These are phyloP conservation scores for Tricholoma saponaceum DNA, from an alignment of 768 basidiomycete genomes.

Conservation along the genomic window DNA sequence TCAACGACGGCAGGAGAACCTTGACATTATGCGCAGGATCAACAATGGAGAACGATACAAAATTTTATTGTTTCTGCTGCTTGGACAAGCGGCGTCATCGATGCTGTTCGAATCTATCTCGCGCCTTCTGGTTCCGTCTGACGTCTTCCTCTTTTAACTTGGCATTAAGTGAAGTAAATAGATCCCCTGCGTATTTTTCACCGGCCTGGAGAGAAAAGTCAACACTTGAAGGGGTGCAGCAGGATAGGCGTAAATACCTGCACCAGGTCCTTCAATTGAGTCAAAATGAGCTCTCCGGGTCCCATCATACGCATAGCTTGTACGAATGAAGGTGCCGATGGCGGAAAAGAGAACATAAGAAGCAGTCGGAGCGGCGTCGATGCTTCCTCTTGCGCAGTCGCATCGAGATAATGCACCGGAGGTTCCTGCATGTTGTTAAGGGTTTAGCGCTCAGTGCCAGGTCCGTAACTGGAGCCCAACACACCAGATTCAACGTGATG, in stretches of 20 bases:
- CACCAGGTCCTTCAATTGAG: slow-evolving; percentile 47
- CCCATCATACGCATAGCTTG: slow-evolving; percentile 68
- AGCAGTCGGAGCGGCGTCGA: slow-evolving; percentile 60
- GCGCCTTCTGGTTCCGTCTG: slow-evolving; percentile 55
- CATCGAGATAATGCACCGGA: slow-evolving; percentile 68
- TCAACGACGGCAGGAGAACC: too few species aligned
- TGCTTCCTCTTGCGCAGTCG: slow-evolving; percentile 66
- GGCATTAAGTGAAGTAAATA: slow-evolving; percentile 52
- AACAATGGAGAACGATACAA: not conserved
- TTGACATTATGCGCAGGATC: not conserved
- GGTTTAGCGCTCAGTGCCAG: not conserved
- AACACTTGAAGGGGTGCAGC: not conserved
- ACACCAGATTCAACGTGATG: slow-evolving; percentile 73
- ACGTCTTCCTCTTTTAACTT: slow-evolving; percentile 66
- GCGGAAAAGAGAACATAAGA: slow-evolving; percentile 59
- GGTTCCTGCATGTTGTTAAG: slow-evolving; percentile 39
- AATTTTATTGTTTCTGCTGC: not conserved
- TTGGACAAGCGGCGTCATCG: slow-evolving; percentile 6
- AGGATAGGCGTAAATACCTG: slow-evolving; percentile 50
- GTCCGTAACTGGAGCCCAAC: slow-evolving; percentile 19
- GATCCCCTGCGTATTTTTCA: slow-evolving; percentile 56
- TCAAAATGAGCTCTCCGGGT: slow-evolving; percentile 48
- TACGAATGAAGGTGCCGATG: slow-evolving; percentile 33
- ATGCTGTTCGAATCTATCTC: slow-evolving; percentile 43
- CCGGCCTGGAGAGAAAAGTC: slow-evolving; percentile 46